A percentile compares a stretch with the other conserved stretches of the same genome.
Evolutionary conservation across 169 alveolate genomes (phyloP).

Genomic region (Toxoplasma gondii): DNA sequence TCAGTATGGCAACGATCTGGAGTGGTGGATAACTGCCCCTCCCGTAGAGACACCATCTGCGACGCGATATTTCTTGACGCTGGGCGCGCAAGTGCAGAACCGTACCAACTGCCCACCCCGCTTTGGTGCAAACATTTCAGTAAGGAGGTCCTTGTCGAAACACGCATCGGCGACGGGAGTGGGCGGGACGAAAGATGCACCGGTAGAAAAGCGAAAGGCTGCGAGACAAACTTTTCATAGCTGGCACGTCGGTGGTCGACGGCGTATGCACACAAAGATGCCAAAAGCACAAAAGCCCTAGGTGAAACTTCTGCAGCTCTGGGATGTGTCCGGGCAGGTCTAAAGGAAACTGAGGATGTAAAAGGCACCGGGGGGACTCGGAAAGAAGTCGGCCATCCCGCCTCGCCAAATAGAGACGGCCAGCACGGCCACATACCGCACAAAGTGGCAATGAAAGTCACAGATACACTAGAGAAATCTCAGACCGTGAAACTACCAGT

Average conservation of each 20-base stretch:
- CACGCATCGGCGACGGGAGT: not conserved
- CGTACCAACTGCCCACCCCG: too few relatives aligned
- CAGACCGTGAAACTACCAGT: too few relatives aligned
- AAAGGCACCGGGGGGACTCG: not conserved
- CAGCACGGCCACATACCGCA: not conserved
- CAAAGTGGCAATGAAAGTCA: not conserved
- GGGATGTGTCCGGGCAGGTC: not conserved
- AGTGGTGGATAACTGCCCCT: too few relatives aligned
- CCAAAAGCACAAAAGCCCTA: not conserved
- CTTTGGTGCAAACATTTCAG: not conserved
- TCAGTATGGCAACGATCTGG: too few relatives aligned
- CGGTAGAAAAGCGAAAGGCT: not conserved
- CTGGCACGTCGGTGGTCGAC: not conserved
- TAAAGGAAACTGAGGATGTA: not conserved
- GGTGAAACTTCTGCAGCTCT: not conserved
- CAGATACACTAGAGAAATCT: not conserved
- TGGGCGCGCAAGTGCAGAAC: too few relatives aligned
- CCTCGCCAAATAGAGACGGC: not conserved
- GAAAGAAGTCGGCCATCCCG: not conserved
- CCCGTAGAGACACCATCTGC: too few relatives aligned
- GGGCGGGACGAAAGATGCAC: not conserved
- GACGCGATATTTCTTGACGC: too few relatives aligned
- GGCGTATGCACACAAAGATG: slow-evolving; percentile 7
- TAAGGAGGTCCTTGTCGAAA: not conserved
- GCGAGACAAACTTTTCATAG: not conserved